Evolutionary conservation across 1,284 basidiomycete species (phyloP).

Genomic region (Mycosarcoma maydis): DNA sequence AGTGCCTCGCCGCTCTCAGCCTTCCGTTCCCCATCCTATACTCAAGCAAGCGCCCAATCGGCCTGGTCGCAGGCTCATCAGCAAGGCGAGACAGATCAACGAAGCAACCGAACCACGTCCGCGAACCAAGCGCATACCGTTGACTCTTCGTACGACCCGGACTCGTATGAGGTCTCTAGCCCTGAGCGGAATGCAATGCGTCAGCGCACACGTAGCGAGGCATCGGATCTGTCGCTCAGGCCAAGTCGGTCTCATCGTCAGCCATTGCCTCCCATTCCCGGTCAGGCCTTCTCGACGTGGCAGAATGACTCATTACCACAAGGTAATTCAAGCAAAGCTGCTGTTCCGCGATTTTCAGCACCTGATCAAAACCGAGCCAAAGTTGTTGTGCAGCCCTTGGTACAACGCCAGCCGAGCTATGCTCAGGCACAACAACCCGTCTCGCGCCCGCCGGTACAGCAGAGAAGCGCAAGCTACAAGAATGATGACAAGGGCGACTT

Average conservation of each 20-base stretch:
- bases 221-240: constrained; percentile 20
- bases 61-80: constrained; percentile 13
- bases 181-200: constrained; percentile 7
- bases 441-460: background rate
- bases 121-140: constrained; percentile 19
- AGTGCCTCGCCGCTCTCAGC: constrained; percentile 31
- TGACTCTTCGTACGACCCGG: constrained; percentile 32
- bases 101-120: constrained; percentile 17
- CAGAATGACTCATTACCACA: constrained; percentile 7
- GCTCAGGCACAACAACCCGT: background rate
- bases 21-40: constrained; percentile 32
- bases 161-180: constrained; percentile 5
- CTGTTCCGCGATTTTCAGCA: constrained; percentile 2
- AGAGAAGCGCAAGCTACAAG: constrained; percentile 1
- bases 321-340: constrained; percentile 3
- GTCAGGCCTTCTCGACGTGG: background rate
- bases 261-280: constrained; percentile 39
- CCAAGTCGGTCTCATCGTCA: constrained; percentile 27
- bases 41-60: constrained; percentile 12
- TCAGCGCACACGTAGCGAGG: constrained; percentile 41
- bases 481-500: constrained; percentile 7
- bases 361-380: background rate
- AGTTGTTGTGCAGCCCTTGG: constrained; percentile 6
- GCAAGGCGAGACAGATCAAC: constrained; percentile 15
- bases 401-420: constrained; percentile 17